Evolutionary conservation across 306 rosid genomes (phyloP), one percentile per base, ranked within the genome.

Genomic region (Gillenia trifoliata): DNA sequence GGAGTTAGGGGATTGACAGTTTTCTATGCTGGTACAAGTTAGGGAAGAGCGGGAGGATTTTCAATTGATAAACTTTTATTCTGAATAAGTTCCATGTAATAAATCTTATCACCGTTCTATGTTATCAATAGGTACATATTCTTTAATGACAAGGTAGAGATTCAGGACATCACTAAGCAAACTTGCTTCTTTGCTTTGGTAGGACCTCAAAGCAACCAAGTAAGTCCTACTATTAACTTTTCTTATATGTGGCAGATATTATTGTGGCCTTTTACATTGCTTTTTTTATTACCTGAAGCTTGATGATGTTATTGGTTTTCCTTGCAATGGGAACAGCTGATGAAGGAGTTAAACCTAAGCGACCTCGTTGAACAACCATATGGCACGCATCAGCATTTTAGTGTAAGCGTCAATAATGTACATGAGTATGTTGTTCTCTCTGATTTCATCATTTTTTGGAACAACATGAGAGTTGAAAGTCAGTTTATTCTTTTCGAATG

Each of bases 121-220:
- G 75, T 74, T 28, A 55, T 63, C 52, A 57, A 45, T 25, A 93
- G 98, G 91, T 93, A 91, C 85, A 91, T 93, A 68, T 93, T 93
- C 78, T 83, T 87, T 54, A 88, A 86, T 45, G 98, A 93, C 85
- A 91, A 89, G 85, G 97, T 93, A 54, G 97, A 88, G 77, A 86
- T 93, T 84, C 91, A 88, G 85, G 98, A 93, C 79, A 91, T 93
- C 77, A 86, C 92, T 57, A 85, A 87, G 84, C 77, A 86, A 83
- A 91, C 98, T 80, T 76, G 85, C 84, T 87, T 93, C 76, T 91
- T 93, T 74, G 96, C 83, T 83, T 80, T 93, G 85, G 87, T 84
- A 82, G 98, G 98, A 80, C 98, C 97, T 55, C 84, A 86, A 71
- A 91, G 98, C 83, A 78, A 83, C 81, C 87, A 89, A 71, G 98